phyloP scores from a whole-genome alignment of 257 asterid species.

The Rhazya stricta region DNA sequence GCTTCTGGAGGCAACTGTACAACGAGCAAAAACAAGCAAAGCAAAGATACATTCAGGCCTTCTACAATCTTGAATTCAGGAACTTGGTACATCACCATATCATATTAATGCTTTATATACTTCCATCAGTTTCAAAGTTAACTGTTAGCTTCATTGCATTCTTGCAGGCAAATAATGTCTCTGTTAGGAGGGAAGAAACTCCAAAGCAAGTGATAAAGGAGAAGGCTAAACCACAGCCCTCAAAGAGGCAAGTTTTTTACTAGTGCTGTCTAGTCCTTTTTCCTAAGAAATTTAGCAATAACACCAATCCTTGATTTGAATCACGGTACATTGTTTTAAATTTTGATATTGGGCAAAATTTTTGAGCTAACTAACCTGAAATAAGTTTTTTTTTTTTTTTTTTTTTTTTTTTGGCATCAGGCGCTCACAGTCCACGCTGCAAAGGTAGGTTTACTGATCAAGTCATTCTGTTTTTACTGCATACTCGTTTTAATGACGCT shows the following conservation, averaged over 20 bases:
- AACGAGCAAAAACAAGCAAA: constrained; percentile 62
- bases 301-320: background rate
- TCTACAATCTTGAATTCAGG: constrained; percentile 71
- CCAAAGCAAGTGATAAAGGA: constrained; percentile 40
- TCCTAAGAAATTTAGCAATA: background rate
- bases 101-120: background rate
- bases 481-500: background rate
- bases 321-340: background rate
- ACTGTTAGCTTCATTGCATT: constrained; percentile 4
- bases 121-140: background rate
- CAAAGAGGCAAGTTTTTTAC: constrained; percentile 37
- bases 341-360: background rate
- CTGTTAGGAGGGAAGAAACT: constrained; percentile 42
- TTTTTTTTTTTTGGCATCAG: constrained; percentile 34
- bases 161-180: constrained; percentile 55
- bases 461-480: background rate
- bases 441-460: constrained; percentile 33
- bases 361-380: constrained; percentile 22
- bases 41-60: constrained; percentile 63
- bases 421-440: constrained; percentile 51
- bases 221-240: constrained; percentile 43
- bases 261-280: background rate
- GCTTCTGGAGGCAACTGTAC: constrained; percentile 68
- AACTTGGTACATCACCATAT: constrained; percentile 45
- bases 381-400: constrained; percentile 12